Conservation (phyloP, 441 rosid genomes). For the Viola pubescens region DNA sequence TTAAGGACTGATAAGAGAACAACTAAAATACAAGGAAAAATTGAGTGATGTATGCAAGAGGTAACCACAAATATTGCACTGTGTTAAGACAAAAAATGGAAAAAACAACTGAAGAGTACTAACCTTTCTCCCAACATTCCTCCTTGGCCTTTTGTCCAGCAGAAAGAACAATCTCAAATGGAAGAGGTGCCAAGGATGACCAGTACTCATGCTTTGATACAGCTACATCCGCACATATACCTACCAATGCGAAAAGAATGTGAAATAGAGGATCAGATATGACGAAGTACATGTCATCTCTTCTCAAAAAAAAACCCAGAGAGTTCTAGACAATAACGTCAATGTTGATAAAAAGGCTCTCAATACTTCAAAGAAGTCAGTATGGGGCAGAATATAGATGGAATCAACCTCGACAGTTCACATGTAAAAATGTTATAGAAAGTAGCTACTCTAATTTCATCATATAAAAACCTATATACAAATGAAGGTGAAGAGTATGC, state of each 20-base stretch:
- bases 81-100: slow-evolving; percentile 4
- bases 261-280: slow-evolving; percentile 19
- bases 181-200: slow-evolving; percentile 98
- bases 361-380: too few relatives aligned
- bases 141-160: slow-evolving; percentile 95
- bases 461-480: background rate
- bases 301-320: background rate
- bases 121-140: slow-evolving; percentile 72
- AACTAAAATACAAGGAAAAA: too few relatives aligned
- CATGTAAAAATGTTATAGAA: too few relatives aligned
- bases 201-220: slow-evolving; percentile 68
- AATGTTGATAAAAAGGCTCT: too few relatives aligned
- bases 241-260: slow-evolving; percentile 32
- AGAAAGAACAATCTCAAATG: slow-evolving; percentile 84
- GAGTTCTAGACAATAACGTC: too few relatives aligned
- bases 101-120: slow-evolving; percentile 24
- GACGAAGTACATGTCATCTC: slow-evolving; percentile 10
- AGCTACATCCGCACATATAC: slow-evolving; percentile 83
- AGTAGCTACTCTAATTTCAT: too few relatives aligned
- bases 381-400: too few relatives aligned
- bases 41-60: too few relatives aligned
- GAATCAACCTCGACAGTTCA: too few relatives aligned
- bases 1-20: too few relatives aligned
- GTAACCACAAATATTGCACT: slow-evolving; percentile 3
- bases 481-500: slow-evolving; percentile 4